phyloP scores from a whole-genome alignment of 2,329 filamentous ascomycete species.

The Monilinia aucupariae region DNA sequence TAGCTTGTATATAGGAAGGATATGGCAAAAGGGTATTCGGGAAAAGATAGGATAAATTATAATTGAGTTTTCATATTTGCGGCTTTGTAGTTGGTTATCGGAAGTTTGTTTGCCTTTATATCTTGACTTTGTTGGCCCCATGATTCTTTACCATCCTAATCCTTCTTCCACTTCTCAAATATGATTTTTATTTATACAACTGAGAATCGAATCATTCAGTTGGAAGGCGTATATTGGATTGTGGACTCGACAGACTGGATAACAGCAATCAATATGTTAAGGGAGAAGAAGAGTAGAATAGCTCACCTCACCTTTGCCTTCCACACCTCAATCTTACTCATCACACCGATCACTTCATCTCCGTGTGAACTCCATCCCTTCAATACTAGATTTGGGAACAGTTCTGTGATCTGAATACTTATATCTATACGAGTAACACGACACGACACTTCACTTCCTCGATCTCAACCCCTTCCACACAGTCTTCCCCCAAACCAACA shows the following conservation, averaged over 20 bases:
- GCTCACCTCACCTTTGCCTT: background rate
- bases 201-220: background rate
- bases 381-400: too few species aligned
- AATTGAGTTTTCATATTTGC: background rate
- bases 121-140: background rate
- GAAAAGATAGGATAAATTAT: background rate
- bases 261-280: background rate
- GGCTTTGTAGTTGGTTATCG: background rate
- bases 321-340: background rate
- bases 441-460: background rate
- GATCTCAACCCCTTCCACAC: background rate
- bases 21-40: background rate
- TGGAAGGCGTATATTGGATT: too few species aligned
- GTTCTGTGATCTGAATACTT: background rate
- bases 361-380: too few species aligned
- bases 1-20: slow-evolving; percentile 1
- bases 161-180: background rate
- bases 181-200: background rate
- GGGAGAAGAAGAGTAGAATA: background rate
- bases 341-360: too few species aligned
- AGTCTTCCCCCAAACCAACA: background rate
- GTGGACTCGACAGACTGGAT: too few species aligned
- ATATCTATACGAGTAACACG: too few species aligned
- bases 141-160: background rate
- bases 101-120: background rate